Evolutionary conservation across 2,329 filamentous ascomycete species (phyloP).

Genomic region (Colletotrichum sp.): DNA sequence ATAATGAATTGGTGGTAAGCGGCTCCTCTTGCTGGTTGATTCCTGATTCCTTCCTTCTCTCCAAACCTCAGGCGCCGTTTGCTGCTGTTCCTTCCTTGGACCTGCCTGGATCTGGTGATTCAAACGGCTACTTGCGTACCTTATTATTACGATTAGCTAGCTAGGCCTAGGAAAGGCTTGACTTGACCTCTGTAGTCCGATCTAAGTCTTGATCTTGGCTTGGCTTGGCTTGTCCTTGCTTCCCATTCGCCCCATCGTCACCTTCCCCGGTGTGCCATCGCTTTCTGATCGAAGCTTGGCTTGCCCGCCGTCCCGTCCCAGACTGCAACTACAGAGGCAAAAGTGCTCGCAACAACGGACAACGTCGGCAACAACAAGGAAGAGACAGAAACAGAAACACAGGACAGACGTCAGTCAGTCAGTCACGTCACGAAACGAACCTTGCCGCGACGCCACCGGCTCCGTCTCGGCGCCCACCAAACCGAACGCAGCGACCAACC

Average conservation of each 20-base stretch:
- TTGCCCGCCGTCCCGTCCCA: neutral
- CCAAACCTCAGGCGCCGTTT: neutral
- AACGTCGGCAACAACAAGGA: neutral
- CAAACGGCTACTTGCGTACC: neutral
- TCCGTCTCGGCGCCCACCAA: constrained; percentile 13
- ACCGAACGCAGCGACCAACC: neutral
- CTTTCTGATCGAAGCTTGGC: neutral
- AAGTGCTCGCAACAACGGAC: neutral
- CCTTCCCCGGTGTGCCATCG: neutral
- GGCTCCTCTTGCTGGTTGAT: neutral
- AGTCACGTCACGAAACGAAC: constrained; percentile 13
- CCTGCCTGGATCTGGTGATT: neutral
- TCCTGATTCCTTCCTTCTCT: neutral
- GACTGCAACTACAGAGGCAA: neutral
- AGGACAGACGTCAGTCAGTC: neutral
- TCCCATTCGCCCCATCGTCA: neutral
- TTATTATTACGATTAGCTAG: neutral
- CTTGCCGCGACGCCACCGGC: constrained; percentile 5
- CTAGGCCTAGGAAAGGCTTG: neutral
- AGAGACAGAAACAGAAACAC: neutral
- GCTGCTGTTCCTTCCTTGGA: neutral
- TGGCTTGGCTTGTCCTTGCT: neutral
- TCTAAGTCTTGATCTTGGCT: neutral
- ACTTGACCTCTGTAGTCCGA: neutral
- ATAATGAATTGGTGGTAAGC: neutral